These are phyloP conservation scores for Sporothrix euskadiensis DNA, from an alignment of 2,329 filamentous ascomycete genomes.

Conservation along the genomic window DNA sequence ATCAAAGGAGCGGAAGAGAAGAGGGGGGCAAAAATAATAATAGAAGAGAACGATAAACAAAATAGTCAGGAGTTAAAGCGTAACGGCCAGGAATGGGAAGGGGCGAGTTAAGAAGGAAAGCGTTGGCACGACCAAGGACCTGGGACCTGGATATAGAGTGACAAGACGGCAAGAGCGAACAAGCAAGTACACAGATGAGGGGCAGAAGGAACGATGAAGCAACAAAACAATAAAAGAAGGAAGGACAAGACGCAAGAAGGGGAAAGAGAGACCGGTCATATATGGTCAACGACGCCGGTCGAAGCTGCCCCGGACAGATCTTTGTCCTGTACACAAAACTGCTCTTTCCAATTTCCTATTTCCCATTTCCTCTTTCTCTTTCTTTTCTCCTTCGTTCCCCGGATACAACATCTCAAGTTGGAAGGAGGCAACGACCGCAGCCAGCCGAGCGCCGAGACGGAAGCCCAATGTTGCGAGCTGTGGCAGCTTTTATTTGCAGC, in stretches of 20 bases:
- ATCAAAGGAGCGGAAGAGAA: neutral
- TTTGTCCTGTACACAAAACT: neutral
- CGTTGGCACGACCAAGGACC: neutral
- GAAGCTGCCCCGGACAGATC: neutral
- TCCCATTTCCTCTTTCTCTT: neutral
- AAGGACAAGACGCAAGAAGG: slow-evolving; percentile 5
- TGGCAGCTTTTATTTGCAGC: neutral
- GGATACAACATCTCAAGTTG: neutral
- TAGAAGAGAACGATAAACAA: neutral
- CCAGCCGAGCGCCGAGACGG: slow-evolving; percentile 2
- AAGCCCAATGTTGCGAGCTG: neutral
- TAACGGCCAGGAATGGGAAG: neutral
- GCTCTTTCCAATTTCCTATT: neutral
- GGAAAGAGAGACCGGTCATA: slow-evolving; percentile 18
- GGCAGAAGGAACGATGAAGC: neutral
- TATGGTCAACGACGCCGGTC: neutral
- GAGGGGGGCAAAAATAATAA: neutral
- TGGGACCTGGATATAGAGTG: neutral
- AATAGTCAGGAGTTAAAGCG: neutral
- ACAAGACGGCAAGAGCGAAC: neutral
- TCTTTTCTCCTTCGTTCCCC: neutral
- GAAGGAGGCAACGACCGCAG: slow-evolving; percentile 10
- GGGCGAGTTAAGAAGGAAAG: neutral
- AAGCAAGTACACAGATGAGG: neutral
- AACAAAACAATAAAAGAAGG: neutral